phyloP scores from a whole-genome alignment of 1,139 yeast genomes.

The Taphrina communis region DNA sequence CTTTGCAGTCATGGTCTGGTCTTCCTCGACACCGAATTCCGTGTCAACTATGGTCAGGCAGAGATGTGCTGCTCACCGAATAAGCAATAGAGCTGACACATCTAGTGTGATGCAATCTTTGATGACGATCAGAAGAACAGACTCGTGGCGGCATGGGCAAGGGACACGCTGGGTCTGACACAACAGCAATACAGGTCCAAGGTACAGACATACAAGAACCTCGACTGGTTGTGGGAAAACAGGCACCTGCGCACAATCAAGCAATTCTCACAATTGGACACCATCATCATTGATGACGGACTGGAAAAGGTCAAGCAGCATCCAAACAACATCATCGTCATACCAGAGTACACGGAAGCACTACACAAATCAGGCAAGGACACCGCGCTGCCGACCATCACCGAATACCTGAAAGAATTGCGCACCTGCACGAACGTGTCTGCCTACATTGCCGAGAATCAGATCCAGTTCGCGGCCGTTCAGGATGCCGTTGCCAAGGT shows the following conservation, averaged over 20 bases:
- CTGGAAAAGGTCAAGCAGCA: slow-evolving; percentile 32
- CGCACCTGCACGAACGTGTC: slow-evolving; percentile 25
- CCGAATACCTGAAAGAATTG: slow-evolving; percentile 27
- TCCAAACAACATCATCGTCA: slow-evolving; percentile 34
- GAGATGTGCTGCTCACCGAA: too few species aligned
- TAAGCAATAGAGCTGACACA: background rate
- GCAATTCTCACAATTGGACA: slow-evolving; percentile 26
- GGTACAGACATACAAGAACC: slow-evolving; percentile 35
- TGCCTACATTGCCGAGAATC: slow-evolving; percentile 25
- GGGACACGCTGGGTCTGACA: slow-evolving; percentile 37
- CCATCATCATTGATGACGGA: slow-evolving; percentile 38
- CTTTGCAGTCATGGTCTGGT: slow-evolving; percentile 42
- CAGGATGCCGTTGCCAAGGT: background rate
- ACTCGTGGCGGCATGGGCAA: slow-evolving; percentile 39
- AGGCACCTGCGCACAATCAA: background rate
- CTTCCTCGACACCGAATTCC: slow-evolving; percentile 27
- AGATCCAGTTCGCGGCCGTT: slow-evolving; percentile 7
- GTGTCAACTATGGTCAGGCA: slow-evolving; percentile 24
- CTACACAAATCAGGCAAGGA: slow-evolving; percentile 16
- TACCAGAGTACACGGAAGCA: slow-evolving; percentile 29
- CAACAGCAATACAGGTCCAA: slow-evolving; percentile 16
- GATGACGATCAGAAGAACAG: slow-evolving; percentile 18
- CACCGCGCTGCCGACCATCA: slow-evolving; percentile 16
- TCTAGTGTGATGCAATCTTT: slow-evolving; percentile 26
- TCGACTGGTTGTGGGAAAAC: slow-evolving; percentile 29